Conservation (phyloP, 2,329 filamentous ascomycete genomes). For the Lasiodiplodia sp. region DNA sequence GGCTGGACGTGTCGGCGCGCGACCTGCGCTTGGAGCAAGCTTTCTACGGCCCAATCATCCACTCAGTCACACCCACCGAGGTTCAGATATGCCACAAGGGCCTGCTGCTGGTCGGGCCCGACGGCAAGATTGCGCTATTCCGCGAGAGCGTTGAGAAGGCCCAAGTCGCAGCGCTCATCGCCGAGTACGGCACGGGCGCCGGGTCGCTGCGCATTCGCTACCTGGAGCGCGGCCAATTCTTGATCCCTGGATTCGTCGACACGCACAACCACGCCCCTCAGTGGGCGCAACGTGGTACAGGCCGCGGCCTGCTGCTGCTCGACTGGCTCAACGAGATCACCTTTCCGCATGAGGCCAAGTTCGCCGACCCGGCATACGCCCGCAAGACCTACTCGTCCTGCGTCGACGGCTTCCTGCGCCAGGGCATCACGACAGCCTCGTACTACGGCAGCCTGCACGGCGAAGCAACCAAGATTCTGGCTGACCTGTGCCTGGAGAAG, state of each 20-base stretch:
- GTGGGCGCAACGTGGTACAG: slow-evolving; percentile 56
- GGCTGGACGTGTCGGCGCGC: slow-evolving; percentile 25
- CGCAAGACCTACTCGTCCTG: slow-evolving; percentile 42
- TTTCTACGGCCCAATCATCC: slow-evolving; percentile 30
- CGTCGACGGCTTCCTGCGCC: slow-evolving; percentile 65
- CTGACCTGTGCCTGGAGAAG: slow-evolving; percentile 59
- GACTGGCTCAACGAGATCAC: slow-evolving; percentile 72
- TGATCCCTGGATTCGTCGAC: slow-evolving; percentile 69
- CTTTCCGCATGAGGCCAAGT: slow-evolving; percentile 69
- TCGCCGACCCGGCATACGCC: slow-evolving; percentile 61
- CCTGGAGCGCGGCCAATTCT: slow-evolving; percentile 56
- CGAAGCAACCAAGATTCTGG: slow-evolving; percentile 64
- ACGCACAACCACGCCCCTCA: slow-evolving; percentile 73
- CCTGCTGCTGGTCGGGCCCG: slow-evolving; percentile 24
- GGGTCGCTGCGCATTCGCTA: slow-evolving; percentile 35
- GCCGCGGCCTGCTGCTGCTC: slow-evolving; percentile 42
- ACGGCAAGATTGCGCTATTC: slow-evolving; percentile 27
- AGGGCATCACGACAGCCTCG: slow-evolving; percentile 68
- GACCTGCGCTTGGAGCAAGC: slow-evolving; percentile 28
- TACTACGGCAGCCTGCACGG: slow-evolving; percentile 67
- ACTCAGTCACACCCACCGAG: slow-evolving; percentile 23
- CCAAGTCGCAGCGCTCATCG: slow-evolving; percentile 27
- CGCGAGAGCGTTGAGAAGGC: slow-evolving; percentile 28
- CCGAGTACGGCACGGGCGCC: slow-evolving; percentile 25
- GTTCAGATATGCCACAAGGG: slow-evolving; percentile 26